These are phyloP conservation scores for Plasmodium ovale DNA, from an alignment of 169 alveolate species.

Conservation along the genomic window DNA sequence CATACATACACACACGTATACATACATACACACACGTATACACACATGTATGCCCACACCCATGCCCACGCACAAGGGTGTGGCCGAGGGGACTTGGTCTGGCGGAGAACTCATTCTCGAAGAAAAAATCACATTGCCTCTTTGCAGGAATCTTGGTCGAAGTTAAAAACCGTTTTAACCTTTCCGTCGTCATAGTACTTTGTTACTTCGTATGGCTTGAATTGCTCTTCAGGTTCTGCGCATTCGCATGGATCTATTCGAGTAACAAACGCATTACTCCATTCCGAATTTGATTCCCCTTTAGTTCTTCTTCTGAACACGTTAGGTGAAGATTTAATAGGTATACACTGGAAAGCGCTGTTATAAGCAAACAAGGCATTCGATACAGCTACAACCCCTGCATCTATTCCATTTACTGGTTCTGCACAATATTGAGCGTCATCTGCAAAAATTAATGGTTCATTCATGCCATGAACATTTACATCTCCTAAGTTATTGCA, in stretches of 20 bases:
- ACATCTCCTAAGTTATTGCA: neutral
- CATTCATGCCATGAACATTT: neutral
- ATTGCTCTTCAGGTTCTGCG: slow-evolving; percentile 74
- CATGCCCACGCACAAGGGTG: neutral
- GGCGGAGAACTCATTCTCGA: slow-evolving; percentile 20
- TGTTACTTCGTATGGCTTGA: slow-evolving; percentile 80
- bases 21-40: neutral
- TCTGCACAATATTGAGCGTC: slow-evolving; percentile 67
- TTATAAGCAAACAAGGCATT: slow-evolving; percentile 78
- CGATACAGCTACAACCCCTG: slow-evolving; percentile 84
- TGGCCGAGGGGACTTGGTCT: too few species aligned
- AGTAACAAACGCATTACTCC: slow-evolving; percentile 88
- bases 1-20: neutral
- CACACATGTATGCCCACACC: neutral
- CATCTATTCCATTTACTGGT: slow-evolving; percentile 74
- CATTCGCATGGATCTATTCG: slow-evolving; percentile 82
- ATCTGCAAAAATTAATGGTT: slow-evolving; percentile 49
- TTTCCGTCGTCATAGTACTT: slow-evolving; percentile 74
- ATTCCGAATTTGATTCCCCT: slow-evolving; percentile 88
- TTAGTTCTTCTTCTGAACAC: slow-evolving; percentile 83
- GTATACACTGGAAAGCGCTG: slow-evolving; percentile 79
- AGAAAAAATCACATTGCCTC: slow-evolving; percentile 77
- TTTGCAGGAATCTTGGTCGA: slow-evolving; percentile 55
- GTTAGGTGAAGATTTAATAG: slow-evolving; percentile 75
- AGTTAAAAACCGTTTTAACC: slow-evolving; percentile 76